Evolutionary conservation across 2,329 filamentous ascomycete genomes (phyloP).

Genomic region (Fusarium verrucosum): DNA sequence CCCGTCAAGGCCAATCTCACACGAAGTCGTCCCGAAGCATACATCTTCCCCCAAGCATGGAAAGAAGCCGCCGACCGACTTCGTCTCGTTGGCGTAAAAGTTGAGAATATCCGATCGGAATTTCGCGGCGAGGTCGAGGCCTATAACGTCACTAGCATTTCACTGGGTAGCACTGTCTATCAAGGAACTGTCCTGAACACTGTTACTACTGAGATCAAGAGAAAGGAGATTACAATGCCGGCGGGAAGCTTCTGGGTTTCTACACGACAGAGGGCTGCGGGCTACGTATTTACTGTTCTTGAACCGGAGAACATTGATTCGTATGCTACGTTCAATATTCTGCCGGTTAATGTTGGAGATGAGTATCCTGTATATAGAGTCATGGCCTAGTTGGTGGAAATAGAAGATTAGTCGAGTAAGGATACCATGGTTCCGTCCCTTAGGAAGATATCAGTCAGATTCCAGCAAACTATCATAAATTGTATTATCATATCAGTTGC

Average conservation of each 20-base stretch:
- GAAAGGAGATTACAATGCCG: slow-evolving; percentile 36
- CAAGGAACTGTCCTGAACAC: slow-evolving; percentile 39
- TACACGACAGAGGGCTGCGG: slow-evolving; percentile 42
- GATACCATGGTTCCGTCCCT: too few species aligned
- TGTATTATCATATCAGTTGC: too few species aligned
- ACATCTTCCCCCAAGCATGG: slow-evolving; percentile 43
- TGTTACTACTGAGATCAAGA: slow-evolving; percentile 30
- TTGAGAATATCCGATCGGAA: slow-evolving; percentile 33
- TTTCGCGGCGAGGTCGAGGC: slow-evolving; percentile 41
- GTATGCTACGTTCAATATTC: slow-evolving; percentile 40
- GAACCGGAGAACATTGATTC: slow-evolving; percentile 45
- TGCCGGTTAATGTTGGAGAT: slow-evolving; percentile 37
- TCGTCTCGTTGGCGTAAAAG: slow-evolving; percentile 33
- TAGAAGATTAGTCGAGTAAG: too few species aligned
- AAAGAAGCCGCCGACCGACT: slow-evolving; percentile 40
- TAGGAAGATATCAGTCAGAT: too few species aligned
- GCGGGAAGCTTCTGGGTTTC: slow-evolving; percentile 43
- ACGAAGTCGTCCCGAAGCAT: slow-evolving; percentile 40
- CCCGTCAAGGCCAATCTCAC: slow-evolving; percentile 43
- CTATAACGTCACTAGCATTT: slow-evolving; percentile 32
- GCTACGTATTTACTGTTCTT: slow-evolving; percentile 40
- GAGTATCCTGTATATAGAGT: slow-evolving; percentile 46
- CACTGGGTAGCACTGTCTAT: slow-evolving; percentile 26
- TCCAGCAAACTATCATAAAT: too few species aligned
- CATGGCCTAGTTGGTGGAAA: neutral